Conservation (phyloP, 495 filamentous ascomycete species). For the Neurospora africana region DNA sequence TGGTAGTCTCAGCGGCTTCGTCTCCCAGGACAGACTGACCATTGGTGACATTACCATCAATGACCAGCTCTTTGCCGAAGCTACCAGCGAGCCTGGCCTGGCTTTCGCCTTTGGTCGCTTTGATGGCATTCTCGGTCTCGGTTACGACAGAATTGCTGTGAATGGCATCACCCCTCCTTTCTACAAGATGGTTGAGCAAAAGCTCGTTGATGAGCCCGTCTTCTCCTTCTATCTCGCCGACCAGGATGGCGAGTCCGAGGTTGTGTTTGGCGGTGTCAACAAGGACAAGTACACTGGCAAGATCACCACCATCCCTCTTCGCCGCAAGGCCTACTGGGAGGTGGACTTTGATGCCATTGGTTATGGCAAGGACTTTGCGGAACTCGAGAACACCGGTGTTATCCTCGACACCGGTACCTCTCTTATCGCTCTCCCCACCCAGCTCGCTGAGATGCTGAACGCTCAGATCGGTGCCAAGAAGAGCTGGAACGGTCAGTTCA, state of each 20-base stretch:
- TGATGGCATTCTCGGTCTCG: slow-evolving; percentile 94
- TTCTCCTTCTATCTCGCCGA: slow-evolving; percentile 92
- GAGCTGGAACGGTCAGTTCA: slow-evolving; percentile 90
- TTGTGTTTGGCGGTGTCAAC: slow-evolving; percentile 85
- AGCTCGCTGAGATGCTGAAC: slow-evolving; percentile 93
- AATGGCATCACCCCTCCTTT: slow-evolving; percentile 91
- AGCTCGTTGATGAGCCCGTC: slow-evolving; percentile 78
- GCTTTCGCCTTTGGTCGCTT: slow-evolving; percentile 98
- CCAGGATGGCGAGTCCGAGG: slow-evolving; percentile 70
- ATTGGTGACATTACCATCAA: slow-evolving; percentile 86
- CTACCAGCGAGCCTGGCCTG: slow-evolving; percentile 84
- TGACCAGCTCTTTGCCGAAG: slow-evolving; percentile 90
- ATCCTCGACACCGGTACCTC: slow-evolving; percentile 99
- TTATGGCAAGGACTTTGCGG: slow-evolving; percentile 72
- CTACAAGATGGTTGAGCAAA: slow-evolving; percentile 89
- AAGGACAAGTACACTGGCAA: slow-evolving; percentile 79
- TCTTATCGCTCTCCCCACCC: slow-evolving; percentile 86
- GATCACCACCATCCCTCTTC: slow-evolving; percentile 82
- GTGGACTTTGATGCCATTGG: slow-evolving; percentile 88
- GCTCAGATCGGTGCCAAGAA: slow-evolving; percentile 97
- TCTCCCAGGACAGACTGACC: slow-evolving; percentile 72
- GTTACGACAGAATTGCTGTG: slow-evolving; percentile 90
- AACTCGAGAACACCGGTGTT: slow-evolving; percentile 85
- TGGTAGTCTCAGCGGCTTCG: slow-evolving; percentile 85
- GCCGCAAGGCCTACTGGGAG: slow-evolving; percentile 99